Percentiles rank a stretch among this genome's conserved stretches.
These are phyloP conservation scores for Pelargonium myrrhifolium DNA, from an alignment of 441 rosid species.

Conservation along the genomic window DNA sequence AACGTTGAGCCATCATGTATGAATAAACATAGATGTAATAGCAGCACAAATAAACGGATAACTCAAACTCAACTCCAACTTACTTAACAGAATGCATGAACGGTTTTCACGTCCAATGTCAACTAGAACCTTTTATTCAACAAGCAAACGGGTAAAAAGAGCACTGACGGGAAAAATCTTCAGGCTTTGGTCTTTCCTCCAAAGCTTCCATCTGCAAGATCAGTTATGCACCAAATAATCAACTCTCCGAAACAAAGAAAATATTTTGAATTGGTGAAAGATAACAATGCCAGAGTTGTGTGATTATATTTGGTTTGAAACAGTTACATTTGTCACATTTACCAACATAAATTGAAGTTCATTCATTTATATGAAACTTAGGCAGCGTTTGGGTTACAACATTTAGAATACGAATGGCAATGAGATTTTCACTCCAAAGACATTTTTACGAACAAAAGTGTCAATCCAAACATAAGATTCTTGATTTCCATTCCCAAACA, in stretches of 20 bases:
- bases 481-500: too few species aligned
- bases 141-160: neutral
- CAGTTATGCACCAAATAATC: neutral
- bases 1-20: neutral
- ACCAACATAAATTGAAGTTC: too few species aligned
- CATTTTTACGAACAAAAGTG: too few species aligned
- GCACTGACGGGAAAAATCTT: neutral
- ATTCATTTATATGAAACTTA: too few species aligned
- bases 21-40: neutral
- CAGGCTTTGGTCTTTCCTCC: neutral
- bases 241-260: neutral
- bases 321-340: neutral
- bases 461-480: too few species aligned
- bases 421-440: too few species aligned
- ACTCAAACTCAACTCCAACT: neutral
- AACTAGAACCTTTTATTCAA: neutral
- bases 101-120: neutral
- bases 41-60: neutral
- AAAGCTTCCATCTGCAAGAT: constrained; percentile 1
- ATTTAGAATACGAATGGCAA: too few species aligned
- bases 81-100: neutral
- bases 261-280: neutral
- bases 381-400: too few species aligned
- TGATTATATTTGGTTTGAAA: neutral
- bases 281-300: neutral